A percentile compares a stretch with the other conserved stretches of the same genome.
Evolutionary conservation across 306 rosid species (phyloP).

Genomic region (Cucumis hystrix): DNA sequence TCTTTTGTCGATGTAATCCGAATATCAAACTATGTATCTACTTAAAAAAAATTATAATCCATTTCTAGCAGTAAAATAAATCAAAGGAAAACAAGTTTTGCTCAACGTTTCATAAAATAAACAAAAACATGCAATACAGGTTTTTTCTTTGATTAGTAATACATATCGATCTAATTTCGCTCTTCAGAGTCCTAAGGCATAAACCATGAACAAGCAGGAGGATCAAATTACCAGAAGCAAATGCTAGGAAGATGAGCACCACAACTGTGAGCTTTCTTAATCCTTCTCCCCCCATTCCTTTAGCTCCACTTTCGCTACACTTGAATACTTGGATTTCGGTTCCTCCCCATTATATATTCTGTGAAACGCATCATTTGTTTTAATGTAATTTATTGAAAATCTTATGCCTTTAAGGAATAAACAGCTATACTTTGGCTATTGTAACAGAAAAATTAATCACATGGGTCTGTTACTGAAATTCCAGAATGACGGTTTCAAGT

Average conservation of each 20-base stretch:
- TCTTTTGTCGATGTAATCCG: no score
- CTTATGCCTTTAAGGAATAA: background rate
- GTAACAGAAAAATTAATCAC: background rate
- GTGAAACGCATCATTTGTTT: background rate
- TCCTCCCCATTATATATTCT: background rate
- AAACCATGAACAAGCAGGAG: background rate
- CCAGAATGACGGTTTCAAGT: background rate
- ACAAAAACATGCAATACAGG: no score
- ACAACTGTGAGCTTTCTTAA: background rate
- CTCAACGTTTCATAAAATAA: no score
- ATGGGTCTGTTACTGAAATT: background rate
- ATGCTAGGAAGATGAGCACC: background rate
- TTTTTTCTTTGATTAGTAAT: no score
- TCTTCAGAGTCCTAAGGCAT: background rate
- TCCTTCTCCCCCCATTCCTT: background rate
- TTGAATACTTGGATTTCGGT: background rate
- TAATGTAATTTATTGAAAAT: background rate
- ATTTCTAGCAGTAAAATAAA: no score
- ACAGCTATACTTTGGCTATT: background rate
- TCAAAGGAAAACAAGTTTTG: no score
- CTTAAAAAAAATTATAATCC: no score
- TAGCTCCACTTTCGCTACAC: background rate
- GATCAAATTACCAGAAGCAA: background rate
- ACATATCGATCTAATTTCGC: background rate
- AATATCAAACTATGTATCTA: no score